Percentiles rank a stretch among this genome's conserved stretches.
phyloP scores from a whole-genome alignment of 768 basidiomycete genomes.

The Postia placenta region DNA sequence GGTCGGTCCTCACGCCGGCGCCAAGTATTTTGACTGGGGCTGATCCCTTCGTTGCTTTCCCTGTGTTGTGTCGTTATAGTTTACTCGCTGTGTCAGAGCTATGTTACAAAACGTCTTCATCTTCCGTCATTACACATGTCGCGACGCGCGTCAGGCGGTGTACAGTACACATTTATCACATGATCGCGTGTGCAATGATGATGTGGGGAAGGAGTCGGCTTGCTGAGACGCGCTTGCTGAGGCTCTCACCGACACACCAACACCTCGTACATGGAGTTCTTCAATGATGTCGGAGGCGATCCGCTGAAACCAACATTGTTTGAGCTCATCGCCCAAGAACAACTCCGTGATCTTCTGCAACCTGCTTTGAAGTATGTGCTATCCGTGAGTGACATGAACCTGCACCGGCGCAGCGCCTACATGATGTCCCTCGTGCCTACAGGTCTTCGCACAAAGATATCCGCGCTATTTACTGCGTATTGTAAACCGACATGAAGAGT shows the following conservation, averaged over 20 bases:
- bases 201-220: too few relatives aligned
- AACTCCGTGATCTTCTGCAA: constrained; percentile 85
- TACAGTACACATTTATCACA: too few relatives aligned
- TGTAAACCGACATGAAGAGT: constrained; percentile 94
- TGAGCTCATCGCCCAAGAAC: constrained; percentile 90
- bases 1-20: background rate
- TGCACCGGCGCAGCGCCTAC: background rate
- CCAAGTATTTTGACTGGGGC: background rate
- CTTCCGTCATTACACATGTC: too few relatives aligned
- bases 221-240: too few relatives aligned
- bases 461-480: constrained; percentile 88
- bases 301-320: constrained; percentile 79
- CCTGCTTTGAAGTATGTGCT: constrained; percentile 93
- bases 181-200: too few relatives aligned
- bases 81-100: too few relatives aligned
- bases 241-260: too few relatives aligned
- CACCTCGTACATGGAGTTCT: constrained; percentile 91
- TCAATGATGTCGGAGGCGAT: constrained; percentile 69
- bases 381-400: constrained; percentile 48
- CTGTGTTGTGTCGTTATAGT: too few relatives aligned
- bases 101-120: too few relatives aligned
- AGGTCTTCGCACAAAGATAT: constrained; percentile 94
- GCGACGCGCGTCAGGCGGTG: too few relatives aligned
- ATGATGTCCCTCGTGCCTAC: background rate
- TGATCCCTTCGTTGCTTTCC: background rate